Percentiles rank a stretch among this genome's conserved stretches.
These are phyloP conservation scores for Trebouxia gelatinosa DNA, from an alignment of 163 green algal genomes.

Conservation along the genomic window DNA sequence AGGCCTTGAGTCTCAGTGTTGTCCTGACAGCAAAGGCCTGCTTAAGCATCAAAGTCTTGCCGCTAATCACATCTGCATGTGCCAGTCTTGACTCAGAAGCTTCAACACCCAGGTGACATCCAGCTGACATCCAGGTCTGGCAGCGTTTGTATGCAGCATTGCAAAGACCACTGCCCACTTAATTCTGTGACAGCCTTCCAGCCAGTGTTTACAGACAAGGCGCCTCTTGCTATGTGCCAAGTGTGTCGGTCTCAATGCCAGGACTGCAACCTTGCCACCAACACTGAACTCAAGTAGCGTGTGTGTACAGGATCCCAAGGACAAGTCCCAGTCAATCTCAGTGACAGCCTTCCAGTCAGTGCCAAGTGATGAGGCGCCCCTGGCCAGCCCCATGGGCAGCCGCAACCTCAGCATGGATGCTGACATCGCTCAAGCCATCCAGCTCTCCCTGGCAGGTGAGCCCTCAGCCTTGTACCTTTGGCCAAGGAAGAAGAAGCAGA, in stretches of 20 bases:
- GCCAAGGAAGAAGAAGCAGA: too few species aligned
- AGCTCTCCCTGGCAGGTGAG: conserved; percentile 31
- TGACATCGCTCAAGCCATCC: conserved; percentile 33
- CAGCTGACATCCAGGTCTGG: not conserved
- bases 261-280: not conserved
- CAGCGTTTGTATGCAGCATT: conserved; percentile 1
- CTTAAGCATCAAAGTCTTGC: not conserved
- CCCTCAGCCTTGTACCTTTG: not conserved
- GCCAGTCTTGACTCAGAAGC: not conserved
- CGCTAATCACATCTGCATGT: not conserved
- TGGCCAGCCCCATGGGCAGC: not conserved
- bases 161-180: not conserved
- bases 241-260: not conserved
- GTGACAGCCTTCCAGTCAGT: conserved; percentile 51
- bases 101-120: too few species aligned
- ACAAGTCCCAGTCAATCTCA: conserved; percentile 40
- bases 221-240: not conserved
- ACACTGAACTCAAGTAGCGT: not conserved
- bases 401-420: conserved; percentile 9
- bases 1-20: not conserved
- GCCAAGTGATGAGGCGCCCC: not conserved
- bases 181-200: not conserved
- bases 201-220: too few species aligned
- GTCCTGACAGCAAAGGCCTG: not conserved
- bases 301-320: conserved; percentile 5